These are phyloP conservation scores for Suillus luteus DNA, from an alignment of 768 basidiomycete genomes.

Conservation along the genomic window DNA sequence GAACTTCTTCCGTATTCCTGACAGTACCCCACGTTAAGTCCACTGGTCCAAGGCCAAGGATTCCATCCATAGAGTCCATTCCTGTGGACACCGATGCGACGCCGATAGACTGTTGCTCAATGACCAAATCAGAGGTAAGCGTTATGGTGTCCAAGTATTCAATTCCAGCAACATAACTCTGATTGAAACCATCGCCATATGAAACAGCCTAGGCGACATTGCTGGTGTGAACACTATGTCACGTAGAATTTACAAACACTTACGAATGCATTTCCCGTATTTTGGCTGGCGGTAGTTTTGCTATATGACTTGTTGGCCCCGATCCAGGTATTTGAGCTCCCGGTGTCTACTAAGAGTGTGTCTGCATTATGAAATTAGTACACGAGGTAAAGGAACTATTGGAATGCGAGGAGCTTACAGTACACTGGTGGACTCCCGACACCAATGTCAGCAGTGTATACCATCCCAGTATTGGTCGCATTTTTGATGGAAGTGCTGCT, in stretches of 20 bases:
- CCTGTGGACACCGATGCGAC: conserved; percentile 23
- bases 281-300: conserved; percentile 1
- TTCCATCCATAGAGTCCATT: not conserved
- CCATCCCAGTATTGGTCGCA: conserved; percentile 20
- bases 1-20: conserved; percentile 19
- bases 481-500: conserved; percentile 9
- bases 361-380: conserved; percentile 13
- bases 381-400: not conserved
- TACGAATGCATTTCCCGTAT: conserved; percentile 14
- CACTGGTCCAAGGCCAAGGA: conserved; percentile 32
- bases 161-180: conserved; percentile 14
- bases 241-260: not conserved
- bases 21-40: conserved; percentile 34
- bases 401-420: conserved; percentile 6
- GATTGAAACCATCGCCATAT: conserved; percentile 15
- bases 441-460: conserved; percentile 17
- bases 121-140: conserved; percentile 16
- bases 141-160: conserved; percentile 20
- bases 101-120: conserved; percentile 34
- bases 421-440: conserved; percentile 17
- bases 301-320: conserved; percentile 16
- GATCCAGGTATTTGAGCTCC: conserved; percentile 27
- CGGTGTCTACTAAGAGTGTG: conserved; percentile 20
- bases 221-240: not conserved
- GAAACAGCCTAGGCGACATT: conserved; percentile 8